Percentiles rank a stretch among this genome's conserved stretches.
Conservation (phyloP, 1,284 basidiomycete species). For the Malassezia arunalokei region DNA sequence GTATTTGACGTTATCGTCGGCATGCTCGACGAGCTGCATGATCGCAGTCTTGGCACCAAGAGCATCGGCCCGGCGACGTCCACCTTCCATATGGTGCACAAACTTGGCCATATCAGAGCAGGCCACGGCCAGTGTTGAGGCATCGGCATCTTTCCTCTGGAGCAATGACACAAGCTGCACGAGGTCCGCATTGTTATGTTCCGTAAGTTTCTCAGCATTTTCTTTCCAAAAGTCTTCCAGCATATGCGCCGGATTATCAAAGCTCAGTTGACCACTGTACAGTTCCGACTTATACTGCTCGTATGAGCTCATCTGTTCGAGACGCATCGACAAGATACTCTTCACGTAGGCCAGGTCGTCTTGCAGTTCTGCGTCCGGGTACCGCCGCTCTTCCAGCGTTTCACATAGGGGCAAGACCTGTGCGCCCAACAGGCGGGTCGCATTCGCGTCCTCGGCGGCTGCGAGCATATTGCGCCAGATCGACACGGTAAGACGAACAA, state of each 20-base stretch:
- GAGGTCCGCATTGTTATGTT: slow-evolving; percentile 84
- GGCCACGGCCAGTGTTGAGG: slow-evolving; percentile 33
- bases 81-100: slow-evolving; percentile 33
- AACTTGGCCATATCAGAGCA: slow-evolving; percentile 39
- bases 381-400: slow-evolving; percentile 72
- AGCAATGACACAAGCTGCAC: slow-evolving; percentile 65
- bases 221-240: slow-evolving; percentile 96
- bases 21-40: slow-evolving; percentile 87
- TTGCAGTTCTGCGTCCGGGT: slow-evolving; percentile 75
- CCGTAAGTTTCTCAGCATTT: slow-evolving; percentile 69
- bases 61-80: slow-evolving; percentile 56
- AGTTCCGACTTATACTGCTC: slow-evolving; percentile 91
- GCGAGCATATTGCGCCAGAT: slow-evolving; percentile 73
- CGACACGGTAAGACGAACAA: slow-evolving; percentile 83
- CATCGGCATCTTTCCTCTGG: slow-evolving; percentile 18
- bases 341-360: slow-evolving; percentile 78
- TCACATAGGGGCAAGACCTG: slow-evolving; percentile 73
- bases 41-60: slow-evolving; percentile 76
- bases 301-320: slow-evolving; percentile 82
- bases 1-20: slow-evolving; percentile 79
- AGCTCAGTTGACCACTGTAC: slow-evolving; percentile 74
- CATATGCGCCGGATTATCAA: slow-evolving; percentile 80
- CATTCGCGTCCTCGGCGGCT: slow-evolving; percentile 67
- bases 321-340: slow-evolving; percentile 65
- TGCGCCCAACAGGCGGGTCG: slow-evolving; percentile 81